Base-by-base conservation (phyloP, 805 yeast genomes). In the Saccharomycopsis sp. region DNA sequence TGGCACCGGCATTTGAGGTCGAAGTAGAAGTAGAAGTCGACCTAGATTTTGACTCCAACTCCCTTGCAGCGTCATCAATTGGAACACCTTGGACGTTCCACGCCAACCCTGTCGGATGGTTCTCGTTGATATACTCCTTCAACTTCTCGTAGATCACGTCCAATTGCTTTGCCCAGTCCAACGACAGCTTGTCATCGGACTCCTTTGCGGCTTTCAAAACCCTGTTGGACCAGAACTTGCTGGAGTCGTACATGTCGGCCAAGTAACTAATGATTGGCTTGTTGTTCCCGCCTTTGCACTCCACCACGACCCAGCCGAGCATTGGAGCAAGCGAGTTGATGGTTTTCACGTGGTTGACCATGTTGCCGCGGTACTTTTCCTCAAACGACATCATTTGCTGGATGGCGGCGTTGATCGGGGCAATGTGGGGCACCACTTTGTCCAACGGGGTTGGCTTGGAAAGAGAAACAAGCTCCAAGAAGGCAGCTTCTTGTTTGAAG, bases 191-290 rank as follows among this genome's bases (percentile, higher is more conserved):
- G 51, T 82, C 87, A 51, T 82, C 87, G 36, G 72, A 63, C 15
- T 80, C 94, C 60, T 73, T 86, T 64, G 64, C 77, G 47, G 86
- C 95, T 61, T 88, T 88, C 58, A 88, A 62, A 32, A 89, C 80
- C 52, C 95, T 75, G 63, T 92, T 88, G 8, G 94, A 73, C 87
- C 96, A 92, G 63, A 92, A 92, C 58, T 81, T 89, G 26, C 95
- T 83, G 16, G 94, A 76, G 55, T 92, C 98, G 56, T 80, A 83
- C 62, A 78, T 83, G 50, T 88, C 96, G 3, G 81, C 74, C 42
- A 92, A 71, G 49, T 69, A 73, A 0, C 85, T 74, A 12, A 81
- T 74, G 9, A 46, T 29, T 27, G 46, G 49, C 32, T 46, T 46
- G 30, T 42, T 42, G 16, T 38, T 42, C 8, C 44, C 47, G 8